Conservation (phyloP, 495 filamentous ascomycete genomes). For the Hyaloscypha bicolor region DNA sequence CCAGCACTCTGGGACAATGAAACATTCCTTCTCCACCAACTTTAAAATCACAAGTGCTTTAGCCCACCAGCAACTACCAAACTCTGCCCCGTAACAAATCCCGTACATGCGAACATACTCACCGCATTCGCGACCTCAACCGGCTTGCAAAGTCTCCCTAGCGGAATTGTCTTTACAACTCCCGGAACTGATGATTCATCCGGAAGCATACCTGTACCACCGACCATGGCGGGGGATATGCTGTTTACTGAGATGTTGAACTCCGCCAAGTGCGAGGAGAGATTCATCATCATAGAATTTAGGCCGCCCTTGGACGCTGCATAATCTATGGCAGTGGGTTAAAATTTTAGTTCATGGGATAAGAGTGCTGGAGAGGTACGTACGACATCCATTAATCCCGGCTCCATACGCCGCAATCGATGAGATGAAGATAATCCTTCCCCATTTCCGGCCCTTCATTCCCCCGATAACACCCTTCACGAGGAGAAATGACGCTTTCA, state of each 20-base stretch:
- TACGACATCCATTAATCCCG: slow-evolving; percentile 65
- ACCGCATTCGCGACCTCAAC: slow-evolving; percentile 70
- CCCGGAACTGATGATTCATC: slow-evolving; percentile 54
- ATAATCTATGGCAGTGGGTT: slow-evolving; percentile 50
- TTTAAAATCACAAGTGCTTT: slow-evolving; percentile 29
- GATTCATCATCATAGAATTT: slow-evolving; percentile 66
- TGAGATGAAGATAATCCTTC: slow-evolving; percentile 68
- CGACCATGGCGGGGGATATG: slow-evolving; percentile 75
- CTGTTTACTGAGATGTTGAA: slow-evolving; percentile 73
- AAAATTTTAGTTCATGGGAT: background rate
- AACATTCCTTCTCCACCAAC: no score
- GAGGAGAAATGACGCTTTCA: slow-evolving; percentile 66
- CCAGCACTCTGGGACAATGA: no score
- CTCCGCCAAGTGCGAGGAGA: slow-evolving; percentile 61
- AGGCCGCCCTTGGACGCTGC: slow-evolving; percentile 66
- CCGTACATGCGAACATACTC: slow-evolving; percentile 65
- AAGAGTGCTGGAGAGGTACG: slow-evolving; percentile 35
- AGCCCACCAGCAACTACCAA: slow-evolving; percentile 60
- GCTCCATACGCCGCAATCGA: slow-evolving; percentile 68
- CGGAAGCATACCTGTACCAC: slow-evolving; percentile 66
- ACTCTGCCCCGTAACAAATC: slow-evolving; percentile 69
- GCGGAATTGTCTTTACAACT: slow-evolving; percentile 57
- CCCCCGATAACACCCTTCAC: slow-evolving; percentile 64
- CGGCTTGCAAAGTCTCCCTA: slow-evolving; percentile 62
- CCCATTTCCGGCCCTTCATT: slow-evolving; percentile 66